Evolutionary conservation across 2,329 filamentous ascomycete species (phyloP), one percentile per base, ranked within the genome.

Genomic region (Colletotrichum sp.): DNA sequence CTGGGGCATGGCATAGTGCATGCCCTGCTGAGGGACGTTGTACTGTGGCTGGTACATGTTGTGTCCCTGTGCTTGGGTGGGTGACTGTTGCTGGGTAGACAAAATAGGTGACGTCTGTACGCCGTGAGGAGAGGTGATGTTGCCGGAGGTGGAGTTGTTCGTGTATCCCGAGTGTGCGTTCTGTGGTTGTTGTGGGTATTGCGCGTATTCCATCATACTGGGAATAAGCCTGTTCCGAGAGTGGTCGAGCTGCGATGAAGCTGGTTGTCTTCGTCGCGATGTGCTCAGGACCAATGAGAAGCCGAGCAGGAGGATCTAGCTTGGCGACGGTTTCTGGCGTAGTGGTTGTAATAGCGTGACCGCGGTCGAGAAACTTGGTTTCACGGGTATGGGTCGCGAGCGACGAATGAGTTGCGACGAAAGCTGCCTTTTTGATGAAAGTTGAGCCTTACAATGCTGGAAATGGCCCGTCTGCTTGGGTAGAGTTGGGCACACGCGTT

Each of bases 11-110:
- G 90, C 93, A 86, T 98, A 98, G 86, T 94, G 93, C 92, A 98
- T 95, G 81, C 90, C 90, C 80, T 92, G 89, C 78, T 93, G 91
- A 76, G 94, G 89, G 73, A 96, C 94, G 74, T 92, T 93, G 82
- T 96, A 96, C 78, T 92, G 89, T 83, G 94, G 91, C 81, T 94
- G 92, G 85, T 98, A 98, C 86, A 93, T 95, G 90, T 93, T 95
- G 86, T 94, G 93, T 65, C 87, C 87, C 79, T 92, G 89, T 81
- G 90, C 91, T 77, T 92, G 91, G 26, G 74, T 70, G 52, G 90
- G 87, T 77, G 90, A 89, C 80, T 93, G 94, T 81, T 94, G 91
- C 85, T 97, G 95, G 68, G 94, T 93, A 30, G 94, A 92, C 71
- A 97, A 89, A 77, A 97, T 95, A 36, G 95, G 95, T 38, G 95